phyloP scores from a whole-genome alignment of 768 basidiomycete species.

The Lactarius quietus region DNA sequence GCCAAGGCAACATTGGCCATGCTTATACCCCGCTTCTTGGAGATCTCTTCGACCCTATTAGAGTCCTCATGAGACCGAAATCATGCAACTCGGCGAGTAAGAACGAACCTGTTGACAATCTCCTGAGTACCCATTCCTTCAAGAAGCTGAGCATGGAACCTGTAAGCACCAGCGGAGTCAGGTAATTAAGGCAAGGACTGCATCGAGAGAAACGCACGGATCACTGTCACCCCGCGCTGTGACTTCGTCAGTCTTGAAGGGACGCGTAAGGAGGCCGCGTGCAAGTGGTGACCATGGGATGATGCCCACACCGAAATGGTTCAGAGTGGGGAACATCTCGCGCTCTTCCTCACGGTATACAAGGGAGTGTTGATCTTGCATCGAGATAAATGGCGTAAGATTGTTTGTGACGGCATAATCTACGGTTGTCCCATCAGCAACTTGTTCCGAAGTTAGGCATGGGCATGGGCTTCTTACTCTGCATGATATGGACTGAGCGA shows the following conservation, averaged over 20 bases:
- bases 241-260: constrained; percentile 1
- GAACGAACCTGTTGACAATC: constrained; percentile 17
- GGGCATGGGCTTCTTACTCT: too few species aligned
- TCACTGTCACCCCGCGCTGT: constrained; percentile 11
- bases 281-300: constrained; percentile 25
- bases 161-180: background rate
- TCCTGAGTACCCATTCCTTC: background rate
- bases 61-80: background rate
- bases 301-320: constrained; percentile 25
- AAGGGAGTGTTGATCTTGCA: constrained; percentile 32
- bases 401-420: constrained; percentile 22
- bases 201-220: background rate
- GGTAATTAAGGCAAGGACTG: background rate
- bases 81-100: background rate
- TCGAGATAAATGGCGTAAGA: background rate
- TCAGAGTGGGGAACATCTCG: constrained; percentile 35
- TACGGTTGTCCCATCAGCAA: constrained; percentile 20
- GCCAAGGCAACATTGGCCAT: constrained; percentile 46
- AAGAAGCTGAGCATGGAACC: background rate
- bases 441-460: constrained; percentile 11
- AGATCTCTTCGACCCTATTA: constrained; percentile 30
- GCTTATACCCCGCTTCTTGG: constrained; percentile 33
- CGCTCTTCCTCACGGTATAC: constrained; percentile 41
- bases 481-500: constrained; percentile 9
- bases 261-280: constrained; percentile 21